Conservation (phyloP, 257 asterid genomes). For the Nicotiana paniculata region DNA sequence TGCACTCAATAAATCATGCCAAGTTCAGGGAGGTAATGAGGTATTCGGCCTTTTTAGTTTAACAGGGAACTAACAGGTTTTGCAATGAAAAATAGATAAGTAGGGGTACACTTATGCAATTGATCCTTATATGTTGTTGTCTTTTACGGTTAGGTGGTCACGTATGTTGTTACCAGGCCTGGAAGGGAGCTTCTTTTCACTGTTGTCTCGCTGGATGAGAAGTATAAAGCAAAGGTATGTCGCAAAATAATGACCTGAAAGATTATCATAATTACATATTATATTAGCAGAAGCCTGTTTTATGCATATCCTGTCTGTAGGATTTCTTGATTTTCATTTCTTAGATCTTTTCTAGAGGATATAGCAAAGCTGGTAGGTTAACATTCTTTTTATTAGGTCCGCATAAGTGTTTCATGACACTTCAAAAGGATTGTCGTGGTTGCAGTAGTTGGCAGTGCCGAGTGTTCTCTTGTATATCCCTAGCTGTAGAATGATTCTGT, state of each 20-base stretch:
- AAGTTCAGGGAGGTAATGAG: neutral
- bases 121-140: neutral
- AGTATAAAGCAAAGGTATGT: conserved; percentile 92
- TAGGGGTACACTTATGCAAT: neutral
- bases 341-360: neutral
- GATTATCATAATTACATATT: neutral
- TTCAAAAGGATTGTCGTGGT: neutral
- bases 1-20: neutral
- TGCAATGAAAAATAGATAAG: neutral
- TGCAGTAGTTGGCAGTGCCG: neutral
- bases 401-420: neutral
- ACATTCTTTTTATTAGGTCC: neutral
- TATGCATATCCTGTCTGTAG: neutral
- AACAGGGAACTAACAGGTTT: neutral
- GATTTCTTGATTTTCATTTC: neutral
- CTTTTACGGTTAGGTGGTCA: conserved; percentile 57
- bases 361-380: neutral
- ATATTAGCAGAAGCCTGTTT: neutral
- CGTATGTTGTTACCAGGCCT: conserved; percentile 84
- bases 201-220: conserved; percentile 89
- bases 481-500: conserved; percentile 1
- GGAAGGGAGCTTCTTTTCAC: conserved; percentile 95
- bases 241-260: neutral
- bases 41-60: neutral
- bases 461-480: neutral